Base-by-base conservation (phyloP, 75 land plant genomes). In the Gnetum montanum region DNA sequence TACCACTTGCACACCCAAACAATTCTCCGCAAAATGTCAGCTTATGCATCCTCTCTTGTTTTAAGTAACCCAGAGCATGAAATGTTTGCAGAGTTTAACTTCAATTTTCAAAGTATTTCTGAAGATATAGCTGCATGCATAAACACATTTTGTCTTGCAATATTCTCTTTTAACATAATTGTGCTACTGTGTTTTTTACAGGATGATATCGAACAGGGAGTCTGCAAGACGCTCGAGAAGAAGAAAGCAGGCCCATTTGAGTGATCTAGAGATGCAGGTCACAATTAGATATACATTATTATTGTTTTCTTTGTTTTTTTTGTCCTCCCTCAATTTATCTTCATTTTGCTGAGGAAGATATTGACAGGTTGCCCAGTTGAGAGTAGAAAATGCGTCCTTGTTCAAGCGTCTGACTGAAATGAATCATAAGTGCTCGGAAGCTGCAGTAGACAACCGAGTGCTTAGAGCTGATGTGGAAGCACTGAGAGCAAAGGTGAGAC, bases 391-490 rank as follows among this genome's bases (percentile, higher is more conserved):
- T 49, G 57, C 91, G 8, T 58, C 91, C 10, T 61, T 85, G 31
- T 44, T 68, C 19, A 78, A 85, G 63, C 68, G 69, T 31, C 68
- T 85, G 19, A 66, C 71, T 7, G 87, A 83, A 25, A 52, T 79
- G 20, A 83, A 59, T 51, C 81, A 75, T 6, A 79, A 85, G 57
- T 75, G 57, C 58, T 63, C 46, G 31, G 79, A 74, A 22, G 70
- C 89, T 50, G 79, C 72, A 48, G 72, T 83, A 10, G 76, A 85
- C 46, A 85, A 85, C 43, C 73, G 88, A 58, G 63, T 85, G n/a
- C 56, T 85, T n/a, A 85, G 73, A 60, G 72, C 89, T 49, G 79
- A 85, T 69, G 78, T 85, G 34, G 84, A 81, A 67, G 65, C 84
- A 8, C 51, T 81, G 46, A 67, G 81, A 43, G 70, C 76, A 45